Evolutionary conservation across 164 flowering plant species (phyloP), one percentile per base, ranked within the genome.

Genomic region (Berberis thunbergii): DNA sequence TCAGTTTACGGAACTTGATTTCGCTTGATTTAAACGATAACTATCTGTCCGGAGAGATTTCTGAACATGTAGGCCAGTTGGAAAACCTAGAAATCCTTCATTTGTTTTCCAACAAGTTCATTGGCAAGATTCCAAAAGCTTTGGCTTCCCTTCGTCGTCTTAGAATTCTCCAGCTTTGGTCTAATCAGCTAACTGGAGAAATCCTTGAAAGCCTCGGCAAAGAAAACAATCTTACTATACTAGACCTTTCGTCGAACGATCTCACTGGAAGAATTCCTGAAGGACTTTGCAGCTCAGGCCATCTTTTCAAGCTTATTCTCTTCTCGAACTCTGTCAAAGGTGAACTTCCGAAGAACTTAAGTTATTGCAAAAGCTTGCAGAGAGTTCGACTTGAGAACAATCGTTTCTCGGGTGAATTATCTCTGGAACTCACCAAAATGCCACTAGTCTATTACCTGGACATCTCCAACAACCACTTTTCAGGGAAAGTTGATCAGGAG

Each of bases 21-120:
- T 84, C 98, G 1, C 87, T 91, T 66, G 98, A 91, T 68, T 64
- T 91, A 6, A 89, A 95, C 63, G 89, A 83, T 52, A 91, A 91
- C 72, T 66, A 10, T 62, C 75, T 91, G 41, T 82, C 89, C 1
- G 96, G 98, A 7, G 82, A 82, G 69, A 82, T 91, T 9, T 77
- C 95, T 0, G 87, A 89, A 60, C 59, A 63, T 3, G 4, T 89
- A 41, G 38, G 60, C 61, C 77, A 84, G 59, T 57, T 89, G 26
- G 73, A 80, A 56, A 78, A 77, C 39, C 49, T 91, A 66, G 82
- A 89, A 72, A 74, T 86, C 59, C 83, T 91, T 52, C 94, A 91
- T 46, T 77, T 91, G 13, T 89, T 87, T 62, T 71, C 83, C 56
- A 91, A 91, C 71, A 77, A 82, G 64, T 69, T 91, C 53, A 69